Evolutionary conservation across 495 filamentous ascomycete species (phyloP).

Genomic region (Podospora bellae-mahoneyi): DNA sequence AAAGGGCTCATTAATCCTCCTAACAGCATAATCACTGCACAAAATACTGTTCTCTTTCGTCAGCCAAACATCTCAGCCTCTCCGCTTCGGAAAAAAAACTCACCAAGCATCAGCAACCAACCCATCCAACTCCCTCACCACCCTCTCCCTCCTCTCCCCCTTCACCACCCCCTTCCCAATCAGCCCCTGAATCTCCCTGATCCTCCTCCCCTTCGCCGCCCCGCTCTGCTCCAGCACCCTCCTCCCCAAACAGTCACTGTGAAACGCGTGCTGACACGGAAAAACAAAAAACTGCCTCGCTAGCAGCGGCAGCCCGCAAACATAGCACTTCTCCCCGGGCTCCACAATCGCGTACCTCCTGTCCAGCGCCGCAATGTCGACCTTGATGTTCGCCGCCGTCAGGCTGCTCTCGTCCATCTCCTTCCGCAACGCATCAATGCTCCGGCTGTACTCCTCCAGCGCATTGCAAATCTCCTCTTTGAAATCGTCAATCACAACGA

Average conservation of each 20-base stretch:
- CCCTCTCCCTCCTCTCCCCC: slow-evolving; percentile 68
- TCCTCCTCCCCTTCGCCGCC: slow-evolving; percentile 70
- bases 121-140: slow-evolving; percentile 83
- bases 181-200: slow-evolving; percentile 77
- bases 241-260: slow-evolving; percentile 84
- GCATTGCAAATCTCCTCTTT: slow-evolving; percentile 96
- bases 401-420: slow-evolving; percentile 93
- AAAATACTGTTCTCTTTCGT: slow-evolving; percentile 57
- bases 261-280: slow-evolving; percentile 95
- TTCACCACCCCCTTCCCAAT: slow-evolving; percentile 67
- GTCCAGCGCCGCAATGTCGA: slow-evolving; percentile 79
- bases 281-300: slow-evolving; percentile 95
- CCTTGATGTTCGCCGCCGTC: slow-evolving; percentile 83
- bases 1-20: slow-evolving; percentile 89
- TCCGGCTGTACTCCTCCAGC: slow-evolving; percentile 83
- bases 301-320: slow-evolving; percentile 79
- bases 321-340: slow-evolving; percentile 89
- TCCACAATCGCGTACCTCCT: slow-evolving; percentile 93
- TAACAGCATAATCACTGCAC: slow-evolving; percentile 91
- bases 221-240: slow-evolving; percentile 74
- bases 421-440: slow-evolving; percentile 82
- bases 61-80: background rate
- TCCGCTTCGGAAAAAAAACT: slow-evolving; percentile 25
- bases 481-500: slow-evolving; percentile 98
- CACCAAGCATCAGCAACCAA: slow-evolving; percentile 64